phyloP scores from a whole-genome alignment of 352 stramenopile species.

The Elongisporangium undulatum region DNA sequence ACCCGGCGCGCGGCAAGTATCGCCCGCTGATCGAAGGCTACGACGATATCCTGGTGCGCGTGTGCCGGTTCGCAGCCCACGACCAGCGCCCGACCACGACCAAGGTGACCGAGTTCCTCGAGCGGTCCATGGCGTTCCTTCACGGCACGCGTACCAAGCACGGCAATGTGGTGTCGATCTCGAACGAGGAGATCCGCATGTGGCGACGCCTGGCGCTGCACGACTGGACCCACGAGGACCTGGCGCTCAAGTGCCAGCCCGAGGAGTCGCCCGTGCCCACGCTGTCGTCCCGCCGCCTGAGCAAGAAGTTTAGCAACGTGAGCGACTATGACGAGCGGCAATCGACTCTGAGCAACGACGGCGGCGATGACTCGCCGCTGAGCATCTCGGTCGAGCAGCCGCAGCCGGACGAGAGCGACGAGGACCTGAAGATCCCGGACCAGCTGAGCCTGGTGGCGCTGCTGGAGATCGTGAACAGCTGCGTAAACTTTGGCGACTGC shows the following conservation, averaged over 20 bases:
- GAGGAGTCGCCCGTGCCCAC: constrained; percentile 31
- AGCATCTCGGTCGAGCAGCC: constrained; percentile 14
- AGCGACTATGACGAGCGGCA: constrained; percentile 4
- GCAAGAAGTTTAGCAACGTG: constrained; percentile 7
- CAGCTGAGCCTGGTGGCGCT: constrained; percentile 33
- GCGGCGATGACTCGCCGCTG: constrained; percentile 22
- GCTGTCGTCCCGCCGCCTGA: constrained; percentile 24
- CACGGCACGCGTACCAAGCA: constrained; percentile 63
- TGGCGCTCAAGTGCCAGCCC: constrained; percentile 15
- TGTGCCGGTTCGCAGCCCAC: constrained; percentile 59
- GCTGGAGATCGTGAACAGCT: constrained; percentile 66
- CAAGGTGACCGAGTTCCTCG: constrained; percentile 76
- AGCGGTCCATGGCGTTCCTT: constrained; percentile 67
- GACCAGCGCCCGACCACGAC: constrained; percentile 64
- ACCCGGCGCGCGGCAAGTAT: background rate
- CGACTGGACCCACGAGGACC: constrained; percentile 35
- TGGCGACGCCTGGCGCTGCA: constrained; percentile 67
- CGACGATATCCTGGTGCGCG: constrained; percentile 68
- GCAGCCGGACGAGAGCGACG: constrained; percentile 23
- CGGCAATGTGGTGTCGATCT: constrained; percentile 67
- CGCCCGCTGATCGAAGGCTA: constrained; percentile 49
- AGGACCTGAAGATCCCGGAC: constrained; percentile 38
- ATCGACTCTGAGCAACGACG: constrained; percentile 15
- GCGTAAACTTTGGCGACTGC: constrained; percentile 50
- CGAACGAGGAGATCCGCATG: constrained; percentile 80